Conservation (phyloP, 2,329 filamentous ascomycete species). For the Calonectria multiphialidica region DNA sequence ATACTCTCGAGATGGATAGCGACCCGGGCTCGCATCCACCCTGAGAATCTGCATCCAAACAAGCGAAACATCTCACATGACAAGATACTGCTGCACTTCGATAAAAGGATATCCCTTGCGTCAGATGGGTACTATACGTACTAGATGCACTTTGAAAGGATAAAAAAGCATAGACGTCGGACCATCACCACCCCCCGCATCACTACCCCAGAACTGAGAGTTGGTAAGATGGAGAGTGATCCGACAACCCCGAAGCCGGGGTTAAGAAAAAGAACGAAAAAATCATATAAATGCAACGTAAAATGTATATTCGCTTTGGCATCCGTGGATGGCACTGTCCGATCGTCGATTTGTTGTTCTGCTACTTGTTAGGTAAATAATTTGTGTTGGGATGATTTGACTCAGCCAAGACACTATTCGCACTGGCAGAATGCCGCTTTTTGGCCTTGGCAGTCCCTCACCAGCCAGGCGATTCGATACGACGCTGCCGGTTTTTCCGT, state of each 20-base stretch:
- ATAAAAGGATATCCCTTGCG: not conserved
- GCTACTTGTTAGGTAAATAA: not conserved
- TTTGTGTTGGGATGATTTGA: not conserved
- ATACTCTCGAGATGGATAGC: not conserved
- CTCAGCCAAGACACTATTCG: constrained; percentile 3
- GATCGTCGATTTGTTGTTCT: not conserved
- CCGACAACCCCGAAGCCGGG: not conserved
- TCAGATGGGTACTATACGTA: not conserved
- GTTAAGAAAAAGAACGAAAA: not conserved
- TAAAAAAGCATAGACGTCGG: not conserved
- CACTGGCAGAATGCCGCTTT: not conserved
- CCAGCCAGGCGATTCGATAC: not conserved
- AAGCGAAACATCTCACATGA: constrained; percentile 2
- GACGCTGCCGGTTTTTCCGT: constrained; percentile 12
- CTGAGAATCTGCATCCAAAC: not conserved
- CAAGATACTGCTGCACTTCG: not conserved
- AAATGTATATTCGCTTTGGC: not conserved
- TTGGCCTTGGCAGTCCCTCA: not conserved
- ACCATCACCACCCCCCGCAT: too few species aligned
- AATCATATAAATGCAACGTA: not conserved
- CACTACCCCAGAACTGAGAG: not conserved
- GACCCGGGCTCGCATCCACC: not conserved
- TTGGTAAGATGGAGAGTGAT: not conserved
- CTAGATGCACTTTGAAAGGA: not conserved
- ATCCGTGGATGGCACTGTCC: not conserved